Evolutionary conservation across 441 rosid species (phyloP).

Genomic region (Erodium moschatum): DNA sequence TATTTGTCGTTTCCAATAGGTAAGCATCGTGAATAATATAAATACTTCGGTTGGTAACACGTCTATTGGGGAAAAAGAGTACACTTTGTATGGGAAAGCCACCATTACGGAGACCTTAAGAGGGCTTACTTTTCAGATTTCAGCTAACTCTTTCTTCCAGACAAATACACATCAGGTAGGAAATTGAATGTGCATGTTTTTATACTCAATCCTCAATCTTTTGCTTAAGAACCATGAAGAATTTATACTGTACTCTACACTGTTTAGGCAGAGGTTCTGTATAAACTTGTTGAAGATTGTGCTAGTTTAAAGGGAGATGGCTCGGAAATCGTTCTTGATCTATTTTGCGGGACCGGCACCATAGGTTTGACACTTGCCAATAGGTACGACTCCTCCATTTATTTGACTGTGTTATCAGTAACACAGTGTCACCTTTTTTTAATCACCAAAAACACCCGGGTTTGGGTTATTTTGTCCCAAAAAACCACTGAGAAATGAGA

Average conservation of each 20-base stretch:
- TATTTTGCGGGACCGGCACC: conserved; percentile 94
- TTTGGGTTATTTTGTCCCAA: too few species aligned
- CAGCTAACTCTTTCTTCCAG: conserved; percentile 94
- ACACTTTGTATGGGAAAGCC: conserved; percentile 64
- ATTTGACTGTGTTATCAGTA: neutral
- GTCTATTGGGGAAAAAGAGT: conserved; percentile 75
- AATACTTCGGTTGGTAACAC: conserved; percentile 89
- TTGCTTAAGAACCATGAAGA: neutral
- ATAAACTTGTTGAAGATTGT: conserved; percentile 70
- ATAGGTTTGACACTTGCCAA: conserved; percentile 81
- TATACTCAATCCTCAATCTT: neutral
- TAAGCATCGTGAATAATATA: conserved; percentile 74
- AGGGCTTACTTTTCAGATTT: conserved; percentile 79
- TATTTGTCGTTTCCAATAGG: conserved; percentile 33
- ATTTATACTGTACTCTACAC: too few species aligned
- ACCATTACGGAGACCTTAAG: conserved; percentile 63
- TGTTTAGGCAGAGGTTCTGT: conserved; percentile 74
- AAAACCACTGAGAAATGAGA: too few species aligned
- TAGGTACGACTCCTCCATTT: conserved; percentile 31
- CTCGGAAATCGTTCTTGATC: conserved; percentile 82
- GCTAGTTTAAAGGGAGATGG: conserved; percentile 77
- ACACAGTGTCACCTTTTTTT: too few species aligned
- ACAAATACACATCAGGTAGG: conserved; percentile 84
- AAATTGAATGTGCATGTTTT: conserved; percentile 5
- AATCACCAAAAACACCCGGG: too few species aligned